Percentiles rank a stretch among this genome's conserved stretches.
phyloP scores from a whole-genome alignment of 108 stramenopile species.

The Cyclotella choctawhatcheeana region DNA sequence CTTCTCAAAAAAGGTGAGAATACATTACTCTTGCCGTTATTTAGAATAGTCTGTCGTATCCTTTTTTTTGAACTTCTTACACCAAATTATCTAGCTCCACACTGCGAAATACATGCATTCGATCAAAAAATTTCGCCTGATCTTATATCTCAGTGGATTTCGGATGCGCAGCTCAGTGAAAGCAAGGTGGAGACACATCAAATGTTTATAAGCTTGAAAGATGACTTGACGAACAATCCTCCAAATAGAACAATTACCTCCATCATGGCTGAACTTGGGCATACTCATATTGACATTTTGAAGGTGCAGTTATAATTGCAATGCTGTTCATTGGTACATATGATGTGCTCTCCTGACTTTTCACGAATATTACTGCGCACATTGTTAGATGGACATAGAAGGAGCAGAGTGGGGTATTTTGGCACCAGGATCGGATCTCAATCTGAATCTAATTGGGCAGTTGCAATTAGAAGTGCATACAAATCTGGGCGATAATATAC shows the following conservation, averaged over 20 bases:
- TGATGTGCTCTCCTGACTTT: neutral
- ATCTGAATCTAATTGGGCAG: neutral
- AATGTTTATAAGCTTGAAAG: constrained; percentile 3
- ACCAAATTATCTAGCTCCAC: neutral
- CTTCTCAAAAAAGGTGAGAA: neutral
- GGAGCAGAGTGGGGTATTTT: constrained; percentile 4
- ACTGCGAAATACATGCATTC: neutral
- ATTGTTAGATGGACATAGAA: neutral
- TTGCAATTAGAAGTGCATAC: constrained; percentile 3
- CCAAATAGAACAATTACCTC: neutral
- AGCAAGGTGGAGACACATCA: neutral
- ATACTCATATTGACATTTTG: constrained; percentile 1
- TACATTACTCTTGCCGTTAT: no score
- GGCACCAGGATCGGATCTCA: neutral
- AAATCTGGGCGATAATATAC: neutral
- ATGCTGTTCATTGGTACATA: neutral
- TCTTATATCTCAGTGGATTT: neutral
- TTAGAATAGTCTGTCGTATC: no score
- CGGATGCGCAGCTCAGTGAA: neutral
- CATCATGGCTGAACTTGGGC: constrained; percentile 7
- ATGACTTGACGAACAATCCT: neutral
- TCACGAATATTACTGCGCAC: neutral
- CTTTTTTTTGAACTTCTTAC: neutral
- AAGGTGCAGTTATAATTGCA: neutral
- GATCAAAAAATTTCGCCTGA: neutral